Evolutionary conservation across 1,139 yeast genomes (phyloP).

Genomic region (Pichia sp.): DNA sequence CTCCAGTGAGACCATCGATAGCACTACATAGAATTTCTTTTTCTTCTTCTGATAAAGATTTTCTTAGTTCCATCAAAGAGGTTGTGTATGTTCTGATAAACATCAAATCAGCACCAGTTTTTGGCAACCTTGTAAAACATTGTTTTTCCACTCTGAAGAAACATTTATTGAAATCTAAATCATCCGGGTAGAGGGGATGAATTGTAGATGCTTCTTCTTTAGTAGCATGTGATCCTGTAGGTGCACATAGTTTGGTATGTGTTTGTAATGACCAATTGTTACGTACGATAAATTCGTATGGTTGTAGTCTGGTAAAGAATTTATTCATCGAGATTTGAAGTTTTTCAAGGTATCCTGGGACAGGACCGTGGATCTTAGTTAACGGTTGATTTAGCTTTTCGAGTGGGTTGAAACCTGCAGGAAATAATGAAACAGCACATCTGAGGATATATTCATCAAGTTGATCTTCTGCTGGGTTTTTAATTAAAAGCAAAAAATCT

Average conservation of each 20-base stretch:
- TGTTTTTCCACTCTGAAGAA: constrained; percentile 62
- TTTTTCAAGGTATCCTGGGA: constrained; percentile 53
- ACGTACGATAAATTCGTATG: constrained; percentile 52
- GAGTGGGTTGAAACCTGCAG: constrained; percentile 68
- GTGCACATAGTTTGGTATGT: constrained; percentile 46
- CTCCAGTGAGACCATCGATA: constrained; percentile 26
- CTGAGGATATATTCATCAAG: constrained; percentile 52
- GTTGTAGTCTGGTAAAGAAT: constrained; percentile 45
- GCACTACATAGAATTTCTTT: constrained; percentile 47
- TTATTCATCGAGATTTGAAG: constrained; percentile 57
- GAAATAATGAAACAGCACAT: constrained; percentile 63
- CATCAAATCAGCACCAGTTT: constrained; percentile 48
- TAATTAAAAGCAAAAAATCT: constrained; percentile 55
- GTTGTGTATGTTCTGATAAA: constrained; percentile 60
- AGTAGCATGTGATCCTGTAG: constrained; percentile 32
- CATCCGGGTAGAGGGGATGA: constrained; percentile 35
- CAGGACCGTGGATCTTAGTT: constrained; percentile 53
- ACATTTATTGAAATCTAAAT: constrained; percentile 50
- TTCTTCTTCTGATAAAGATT: constrained; percentile 37
- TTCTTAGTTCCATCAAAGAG: constrained; percentile 49
- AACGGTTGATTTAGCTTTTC: constrained; percentile 50
- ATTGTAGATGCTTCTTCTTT: constrained; percentile 21
- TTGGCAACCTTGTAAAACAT: constrained; percentile 51
- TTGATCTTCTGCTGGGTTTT: constrained; percentile 41
- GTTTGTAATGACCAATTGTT: constrained; percentile 60